phyloP scores from a whole-genome alignment of 2,329 filamentous ascomycete genomes.

The Dothistroma septosporum region DNA sequence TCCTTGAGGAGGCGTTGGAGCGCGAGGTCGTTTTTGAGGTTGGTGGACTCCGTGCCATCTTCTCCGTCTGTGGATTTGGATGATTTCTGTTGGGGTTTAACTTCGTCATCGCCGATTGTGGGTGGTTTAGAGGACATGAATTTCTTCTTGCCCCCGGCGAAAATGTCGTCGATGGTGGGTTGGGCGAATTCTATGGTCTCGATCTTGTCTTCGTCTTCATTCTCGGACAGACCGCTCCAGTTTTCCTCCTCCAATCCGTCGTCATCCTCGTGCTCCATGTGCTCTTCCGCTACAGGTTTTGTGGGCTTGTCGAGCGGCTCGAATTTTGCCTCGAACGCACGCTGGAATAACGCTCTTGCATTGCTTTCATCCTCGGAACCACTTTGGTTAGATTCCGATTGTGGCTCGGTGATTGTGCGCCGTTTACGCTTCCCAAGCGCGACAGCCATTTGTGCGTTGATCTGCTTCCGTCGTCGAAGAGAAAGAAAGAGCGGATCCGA shows the following conservation, averaged over 20 bases:
- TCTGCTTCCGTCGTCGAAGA: slow-evolving; percentile 5
- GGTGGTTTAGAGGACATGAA: slow-evolving; percentile 66
- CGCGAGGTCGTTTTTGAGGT: slow-evolving; percentile 87
- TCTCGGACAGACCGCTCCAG: slow-evolving; percentile 62
- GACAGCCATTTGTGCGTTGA: slow-evolving; percentile 36
- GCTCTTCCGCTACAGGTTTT: slow-evolving; percentile 30
- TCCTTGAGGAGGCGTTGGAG: slow-evolving; percentile 87
- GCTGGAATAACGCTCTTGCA: slow-evolving; percentile 70
- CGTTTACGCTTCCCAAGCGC: slow-evolving; percentile 46
- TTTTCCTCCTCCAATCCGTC: slow-evolving; percentile 27
- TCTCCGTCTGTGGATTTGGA: slow-evolving; percentile 33
- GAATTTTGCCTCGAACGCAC: slow-evolving; percentile 86
- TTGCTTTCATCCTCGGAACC: slow-evolving; percentile 38
- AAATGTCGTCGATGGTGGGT: slow-evolving; percentile 33
- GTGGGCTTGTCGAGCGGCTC: slow-evolving; percentile 50
- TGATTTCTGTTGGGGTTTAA: slow-evolving; percentile 26
- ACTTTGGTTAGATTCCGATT: slow-evolving; percentile 2
- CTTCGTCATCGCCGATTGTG: slow-evolving; percentile 27
- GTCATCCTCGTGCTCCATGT: slow-evolving; percentile 25
- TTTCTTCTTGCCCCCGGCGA: slow-evolving; percentile 58
- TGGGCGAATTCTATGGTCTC: slow-evolving; percentile 42
- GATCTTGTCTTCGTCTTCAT: slow-evolving; percentile 39
- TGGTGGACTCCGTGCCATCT: slow-evolving; percentile 56
- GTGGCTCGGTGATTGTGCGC: slow-evolving; percentile 30
- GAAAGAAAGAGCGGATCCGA: slow-evolving; percentile 4